Percentiles rank a stretch among this genome's conserved stretches.
Evolutionary conservation across 2,329 filamentous ascomycete species (phyloP).

Genomic region (Blastomyces gilchristii): DNA sequence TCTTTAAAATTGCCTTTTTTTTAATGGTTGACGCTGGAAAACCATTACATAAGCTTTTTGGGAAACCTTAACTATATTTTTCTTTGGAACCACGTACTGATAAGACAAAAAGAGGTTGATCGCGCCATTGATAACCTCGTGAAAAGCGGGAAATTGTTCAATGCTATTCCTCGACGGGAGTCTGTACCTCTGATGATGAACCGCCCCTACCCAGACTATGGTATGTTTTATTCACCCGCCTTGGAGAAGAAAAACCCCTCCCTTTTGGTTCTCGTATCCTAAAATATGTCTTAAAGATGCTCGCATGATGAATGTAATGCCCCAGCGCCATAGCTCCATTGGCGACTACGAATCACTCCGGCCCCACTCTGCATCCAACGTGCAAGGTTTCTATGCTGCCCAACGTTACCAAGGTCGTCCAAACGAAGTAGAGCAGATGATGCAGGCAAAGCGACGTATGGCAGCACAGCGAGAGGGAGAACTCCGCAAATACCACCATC

Average conservation of each 20-base stretch:
- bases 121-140: conserved; percentile 89
- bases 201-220: conserved; percentile 49
- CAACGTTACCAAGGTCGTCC: conserved; percentile 83
- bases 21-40: neutral
- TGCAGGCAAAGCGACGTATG: conserved; percentile 98
- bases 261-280: conserved; percentile 14
- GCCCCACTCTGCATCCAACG: conserved; percentile 62
- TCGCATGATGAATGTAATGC: conserved; percentile 46
- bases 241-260: conserved; percentile 11
- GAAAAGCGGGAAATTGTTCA: conserved; percentile 93
- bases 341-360: conserved; percentile 73
- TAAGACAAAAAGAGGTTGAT: conserved; percentile 64
- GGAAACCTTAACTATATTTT: neutral
- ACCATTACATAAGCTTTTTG: neutral
- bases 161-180: conserved; percentile 63
- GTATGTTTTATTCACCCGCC: conserved; percentile 38
- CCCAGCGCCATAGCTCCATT: conserved; percentile 70
- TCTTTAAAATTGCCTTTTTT: neutral
- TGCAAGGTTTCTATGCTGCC: conserved; percentile 87
- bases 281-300: conserved; percentile 45
- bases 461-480: conserved; percentile 97
- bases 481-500: conserved; percentile 98
- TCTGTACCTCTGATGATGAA: conserved; percentile 57
- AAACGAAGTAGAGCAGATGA: conserved; percentile 94
- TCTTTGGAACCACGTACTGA: conserved; percentile 2